Evolutionary conservation across 345 rosid genomes (phyloP).

Genomic region (Microthlaspi erraticum): DNA sequence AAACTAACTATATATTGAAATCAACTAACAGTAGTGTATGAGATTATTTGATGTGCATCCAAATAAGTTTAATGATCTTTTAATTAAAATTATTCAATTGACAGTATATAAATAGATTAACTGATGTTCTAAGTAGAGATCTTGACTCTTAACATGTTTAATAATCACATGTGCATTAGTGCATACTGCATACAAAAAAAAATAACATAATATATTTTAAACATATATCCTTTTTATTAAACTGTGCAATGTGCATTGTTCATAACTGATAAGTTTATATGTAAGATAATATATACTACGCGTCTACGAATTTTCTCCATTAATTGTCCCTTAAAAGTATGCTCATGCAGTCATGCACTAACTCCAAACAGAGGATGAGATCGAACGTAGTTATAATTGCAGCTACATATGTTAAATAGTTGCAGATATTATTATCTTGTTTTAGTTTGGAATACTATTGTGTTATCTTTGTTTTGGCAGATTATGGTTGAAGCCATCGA

Average conservation of each 20-base stretch:
- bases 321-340: background rate
- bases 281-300: slow-evolving; percentile 13
- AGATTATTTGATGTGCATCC: background rate
- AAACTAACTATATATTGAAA: background rate
- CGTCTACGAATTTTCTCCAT: background rate
- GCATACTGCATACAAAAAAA: background rate
- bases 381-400: background rate
- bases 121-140: background rate
- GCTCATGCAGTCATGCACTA: background rate
- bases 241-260: slow-evolving; percentile 28
- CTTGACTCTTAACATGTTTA: background rate
- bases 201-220: background rate
- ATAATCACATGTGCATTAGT: background rate
- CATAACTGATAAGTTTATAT: slow-evolving; percentile 3
- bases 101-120: background rate
- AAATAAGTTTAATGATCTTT: background rate
- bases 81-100: background rate
- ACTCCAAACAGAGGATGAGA: slow-evolving; percentile 10
- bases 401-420: background rate
- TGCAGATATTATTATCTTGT: background rate
- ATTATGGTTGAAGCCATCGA: slow-evolving; percentile 3
- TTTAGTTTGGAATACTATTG: background rate
- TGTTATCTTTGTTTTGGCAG: background rate
- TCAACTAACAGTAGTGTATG: background rate
- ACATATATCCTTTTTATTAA: background rate